phyloP scores from a whole-genome alignment of 306 rosid genomes.

The Quercus variabilis region DNA sequence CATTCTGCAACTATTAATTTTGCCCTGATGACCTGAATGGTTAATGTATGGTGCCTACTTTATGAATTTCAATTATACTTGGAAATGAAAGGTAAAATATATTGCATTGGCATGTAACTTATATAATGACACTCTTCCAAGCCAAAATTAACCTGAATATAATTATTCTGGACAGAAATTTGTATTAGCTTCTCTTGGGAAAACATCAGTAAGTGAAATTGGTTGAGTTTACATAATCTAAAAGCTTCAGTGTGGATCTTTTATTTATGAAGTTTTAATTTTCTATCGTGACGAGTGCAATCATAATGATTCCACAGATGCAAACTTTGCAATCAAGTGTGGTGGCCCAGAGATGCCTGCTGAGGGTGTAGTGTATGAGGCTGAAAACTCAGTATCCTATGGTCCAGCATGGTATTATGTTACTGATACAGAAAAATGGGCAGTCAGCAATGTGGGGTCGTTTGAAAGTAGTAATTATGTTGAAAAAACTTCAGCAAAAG shows the following conservation, averaged over 20 bases:
- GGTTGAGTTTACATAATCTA: too few relatives aligned
- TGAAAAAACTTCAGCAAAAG: conserved; percentile 14
- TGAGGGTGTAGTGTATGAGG: conserved; percentile 34
- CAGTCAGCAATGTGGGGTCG: conserved; percentile 62
- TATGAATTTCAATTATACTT: too few relatives aligned
- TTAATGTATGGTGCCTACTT: too few relatives aligned
- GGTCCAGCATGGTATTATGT: conserved; percentile 68
- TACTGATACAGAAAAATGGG: conserved; percentile 52
- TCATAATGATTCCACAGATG: conserved; percentile 37
- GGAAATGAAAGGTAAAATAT: too few relatives aligned
- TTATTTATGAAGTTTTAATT: background rate
- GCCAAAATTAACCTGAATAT: too few relatives aligned
- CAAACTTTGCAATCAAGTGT: conserved; percentile 55
- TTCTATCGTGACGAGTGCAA: background rate
- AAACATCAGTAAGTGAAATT: too few relatives aligned
- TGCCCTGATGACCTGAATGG: too few relatives aligned
- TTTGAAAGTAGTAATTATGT: conserved; percentile 26
- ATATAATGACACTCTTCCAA: too few relatives aligned
- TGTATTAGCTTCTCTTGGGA: too few relatives aligned
- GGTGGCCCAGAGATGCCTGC: conserved; percentile 52
- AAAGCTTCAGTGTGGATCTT: background rate
- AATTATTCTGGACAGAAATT: too few relatives aligned
- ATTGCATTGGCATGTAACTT: too few relatives aligned
- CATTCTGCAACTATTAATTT: too few relatives aligned
- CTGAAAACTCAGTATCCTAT: conserved; percentile 38